A percentile compares a stretch with the other conserved stretches of the same genome.
Evolutionary conservation across 2,329 filamentous ascomycete genomes (phyloP).

Genomic region (Pestalotiopsis sp.): DNA sequence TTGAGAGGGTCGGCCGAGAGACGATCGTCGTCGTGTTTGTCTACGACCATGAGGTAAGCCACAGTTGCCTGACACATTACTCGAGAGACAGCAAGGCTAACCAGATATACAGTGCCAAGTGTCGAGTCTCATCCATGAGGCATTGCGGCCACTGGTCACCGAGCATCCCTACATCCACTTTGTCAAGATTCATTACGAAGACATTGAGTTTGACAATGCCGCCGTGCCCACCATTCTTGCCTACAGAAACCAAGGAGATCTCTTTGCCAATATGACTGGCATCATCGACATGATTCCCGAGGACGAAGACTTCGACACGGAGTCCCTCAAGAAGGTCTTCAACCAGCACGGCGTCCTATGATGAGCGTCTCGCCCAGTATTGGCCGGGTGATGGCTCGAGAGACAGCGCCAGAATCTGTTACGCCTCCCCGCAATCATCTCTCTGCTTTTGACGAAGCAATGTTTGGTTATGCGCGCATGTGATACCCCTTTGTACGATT

Average conservation of each 20-base stretch:
- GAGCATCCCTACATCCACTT: constrained; percentile 77
- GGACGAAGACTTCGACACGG: constrained; percentile 60
- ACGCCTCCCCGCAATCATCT: constrained; percentile 3
- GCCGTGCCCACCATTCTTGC: constrained; percentile 86
- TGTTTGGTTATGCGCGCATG: constrained; percentile 11
- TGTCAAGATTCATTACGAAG: constrained; percentile 86
- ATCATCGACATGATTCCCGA: constrained; percentile 84
- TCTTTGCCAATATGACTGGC: constrained; percentile 88
- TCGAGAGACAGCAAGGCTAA: constrained; percentile 19
- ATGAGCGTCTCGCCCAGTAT: constrained; percentile 15
- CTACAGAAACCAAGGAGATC: constrained; percentile 84
- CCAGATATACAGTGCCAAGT: constrained; percentile 68
- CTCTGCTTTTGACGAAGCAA: constrained; percentile 12
- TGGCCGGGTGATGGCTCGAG: neutral
- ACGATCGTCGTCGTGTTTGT: constrained; percentile 92
- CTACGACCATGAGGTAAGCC: constrained; percentile 80
- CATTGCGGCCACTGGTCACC: constrained; percentile 74
- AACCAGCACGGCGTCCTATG: constrained; percentile 56
- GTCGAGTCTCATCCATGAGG: constrained; percentile 77
- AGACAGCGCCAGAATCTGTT: neutral
- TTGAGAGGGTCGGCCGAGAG: constrained; percentile 83
- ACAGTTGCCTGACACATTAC: neutral
- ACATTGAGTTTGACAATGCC: constrained; percentile 92
- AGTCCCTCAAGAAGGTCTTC: constrained; percentile 56
- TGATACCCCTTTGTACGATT: constrained; percentile 14